Percentiles rank a stretch among this genome's conserved stretches.
Evolutionary conservation across 805 yeast species (phyloP).

Genomic region (Lachancea dasiensis): DNA sequence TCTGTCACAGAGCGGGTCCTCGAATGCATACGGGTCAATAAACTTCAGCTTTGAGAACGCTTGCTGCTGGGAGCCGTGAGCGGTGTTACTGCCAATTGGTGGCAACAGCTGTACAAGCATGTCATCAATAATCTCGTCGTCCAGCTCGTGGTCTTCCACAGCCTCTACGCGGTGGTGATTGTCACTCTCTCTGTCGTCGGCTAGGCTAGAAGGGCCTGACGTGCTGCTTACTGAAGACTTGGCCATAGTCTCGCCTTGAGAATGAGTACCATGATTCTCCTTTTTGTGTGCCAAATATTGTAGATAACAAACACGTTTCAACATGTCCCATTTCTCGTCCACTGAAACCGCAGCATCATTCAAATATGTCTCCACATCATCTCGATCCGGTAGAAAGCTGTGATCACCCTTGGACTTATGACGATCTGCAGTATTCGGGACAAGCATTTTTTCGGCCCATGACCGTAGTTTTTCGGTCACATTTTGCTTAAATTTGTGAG

Average conservation of each 20-base stretch:
- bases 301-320: conserved; percentile 64
- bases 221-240: neutral
- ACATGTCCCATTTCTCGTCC: conserved; percentile 60
- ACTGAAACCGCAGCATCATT: conserved; percentile 42
- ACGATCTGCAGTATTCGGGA: conserved; percentile 31
- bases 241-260: neutral
- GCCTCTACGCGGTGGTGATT: conserved; percentile 16
- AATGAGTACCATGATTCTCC: conserved; percentile 24
- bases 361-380: conserved; percentile 52
- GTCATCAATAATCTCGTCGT: conserved; percentile 28
- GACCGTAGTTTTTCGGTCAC: conserved; percentile 50
- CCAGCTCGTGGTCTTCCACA: conserved; percentile 24
- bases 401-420: conserved; percentile 21
- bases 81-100: conserved; percentile 14
- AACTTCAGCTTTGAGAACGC: conserved; percentile 35
- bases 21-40: conserved; percentile 83
- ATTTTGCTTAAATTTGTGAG: conserved; percentile 43
- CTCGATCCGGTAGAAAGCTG: conserved; percentile 49
- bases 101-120: conserved; percentile 27
- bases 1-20: conserved; percentile 76
- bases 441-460: conserved; percentile 45
- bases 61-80: conserved; percentile 7
- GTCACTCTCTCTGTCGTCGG: too few species aligned
- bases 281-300: conserved; percentile 58
- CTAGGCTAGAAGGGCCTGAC: neutral